Evolutionary conservation across 768 basidiomycete genomes (phyloP), one percentile per base, ranked within the genome.

Genomic region (Suillus paluster): DNA sequence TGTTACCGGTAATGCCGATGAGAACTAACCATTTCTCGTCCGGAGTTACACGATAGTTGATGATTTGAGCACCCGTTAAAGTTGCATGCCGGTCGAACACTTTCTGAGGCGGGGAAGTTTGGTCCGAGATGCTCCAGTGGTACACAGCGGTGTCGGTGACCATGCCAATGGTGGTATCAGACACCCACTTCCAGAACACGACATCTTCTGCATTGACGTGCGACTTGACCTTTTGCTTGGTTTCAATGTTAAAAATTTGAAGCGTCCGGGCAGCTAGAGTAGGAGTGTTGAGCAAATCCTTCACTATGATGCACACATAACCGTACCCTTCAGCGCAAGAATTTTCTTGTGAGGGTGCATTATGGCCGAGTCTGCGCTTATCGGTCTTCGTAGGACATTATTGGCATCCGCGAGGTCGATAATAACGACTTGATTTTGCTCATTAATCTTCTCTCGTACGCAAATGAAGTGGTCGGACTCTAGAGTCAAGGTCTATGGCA

Each of bases 401-500:
- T 98, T 98, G 70, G 96, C 94, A 77, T 99, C 94, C 64, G 91
- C 83, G 66, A 99, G 89, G 88, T 99, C 97, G 73, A 99, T 92
- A 73, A 99, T 99, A 74, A 98, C 97, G 66, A 99, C 97, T 79
- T 98, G 96, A 78, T 97, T 95, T 72, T 94, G 90, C 66, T 96
- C 95, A 70, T 91, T 89, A 72, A 94, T 86, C 77, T 95, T 95
- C 81, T 99, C 97, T 60, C 97, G 92, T 64, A 99, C 88, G 76
- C 97, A 99, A 70, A 99, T 97, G 79, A 93, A 99, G 75, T 94
- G 92, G 83, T 99, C 97, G 66, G 94, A 97, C 80, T 99, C 95
- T 67, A 99, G 83, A 6, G 97, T 98, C 67, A 99, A 80, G 27
- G 91, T 94, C 94, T 95, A 66, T 27, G 64, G 56, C 30, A 59